Percentiles rank a stretch among this genome's conserved stretches.
phyloP scores from a whole-genome alignment of 768 basidiomycete species.

The Serendipita sp. region DNA sequence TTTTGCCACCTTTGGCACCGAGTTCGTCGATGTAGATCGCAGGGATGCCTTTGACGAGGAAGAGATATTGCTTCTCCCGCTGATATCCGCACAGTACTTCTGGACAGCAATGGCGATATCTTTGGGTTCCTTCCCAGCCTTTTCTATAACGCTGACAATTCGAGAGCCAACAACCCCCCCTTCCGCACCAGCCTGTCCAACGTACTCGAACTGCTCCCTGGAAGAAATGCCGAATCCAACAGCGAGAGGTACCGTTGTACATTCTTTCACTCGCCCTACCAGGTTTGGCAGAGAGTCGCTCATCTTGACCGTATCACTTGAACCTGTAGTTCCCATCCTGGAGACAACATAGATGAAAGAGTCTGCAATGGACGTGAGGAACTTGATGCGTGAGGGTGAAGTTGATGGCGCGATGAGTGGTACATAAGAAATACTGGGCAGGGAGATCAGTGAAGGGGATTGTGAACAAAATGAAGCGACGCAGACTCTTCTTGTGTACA shows the following conservation, averaged over 20 bases:
- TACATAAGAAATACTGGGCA: constrained; percentile 71
- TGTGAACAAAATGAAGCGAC: background rate
- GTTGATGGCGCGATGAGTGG: constrained; percentile 94
- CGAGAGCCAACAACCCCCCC: constrained; percentile 89
- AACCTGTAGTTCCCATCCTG: constrained; percentile 98
- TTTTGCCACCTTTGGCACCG: constrained; percentile 21
- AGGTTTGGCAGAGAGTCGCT: constrained; percentile 70
- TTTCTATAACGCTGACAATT: constrained; percentile 66
- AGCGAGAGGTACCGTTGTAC: constrained; percentile 68
- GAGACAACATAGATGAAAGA: constrained; percentile 98
- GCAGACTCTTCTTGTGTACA: constrained; percentile 67
- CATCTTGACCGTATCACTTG: constrained; percentile 53
- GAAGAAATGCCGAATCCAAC: constrained; percentile 96
- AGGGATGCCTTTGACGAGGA: constrained; percentile 13
- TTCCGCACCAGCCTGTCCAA: constrained; percentile 79
- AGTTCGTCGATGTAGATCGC: constrained; percentile 4
- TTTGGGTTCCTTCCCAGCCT: constrained; percentile 28
- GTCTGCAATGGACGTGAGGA: constrained; percentile 86
- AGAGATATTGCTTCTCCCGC: constrained; percentile 24
- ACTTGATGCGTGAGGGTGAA: constrained; percentile 69
- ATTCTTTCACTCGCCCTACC: constrained; percentile 63
- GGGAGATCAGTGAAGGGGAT: constrained; percentile 7
- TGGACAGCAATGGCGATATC: constrained; percentile 41
- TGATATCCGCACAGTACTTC: constrained; percentile 60
- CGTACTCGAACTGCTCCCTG: constrained; percentile 71